Evolutionary conservation across 805 yeast genomes (phyloP).

Genomic region (Sungouiella thailandica): DNA sequence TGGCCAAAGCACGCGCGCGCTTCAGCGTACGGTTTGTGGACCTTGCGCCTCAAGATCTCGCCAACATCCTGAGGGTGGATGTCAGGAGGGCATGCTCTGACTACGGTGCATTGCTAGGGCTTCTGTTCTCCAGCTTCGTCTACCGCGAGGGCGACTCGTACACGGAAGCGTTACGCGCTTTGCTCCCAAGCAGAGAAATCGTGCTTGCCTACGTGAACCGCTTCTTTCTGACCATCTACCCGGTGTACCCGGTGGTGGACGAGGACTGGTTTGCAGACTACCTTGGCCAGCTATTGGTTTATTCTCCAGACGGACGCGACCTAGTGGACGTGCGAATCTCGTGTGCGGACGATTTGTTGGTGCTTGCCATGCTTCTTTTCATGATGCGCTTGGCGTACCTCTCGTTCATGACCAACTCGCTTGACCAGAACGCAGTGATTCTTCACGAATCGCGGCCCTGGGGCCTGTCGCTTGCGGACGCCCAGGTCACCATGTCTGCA

Average conservation of each 20-base stretch:
- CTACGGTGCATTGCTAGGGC: slow-evolving; percentile 12
- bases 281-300: background rate
- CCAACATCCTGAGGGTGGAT: slow-evolving; percentile 2
- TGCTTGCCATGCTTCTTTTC: slow-evolving; percentile 12
- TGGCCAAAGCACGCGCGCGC: slow-evolving; percentile 6
- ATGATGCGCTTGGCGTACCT: slow-evolving; percentile 15
- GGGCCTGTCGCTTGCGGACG: background rate
- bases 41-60: slow-evolving; percentile 6
- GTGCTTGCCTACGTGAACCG: slow-evolving; percentile 9
- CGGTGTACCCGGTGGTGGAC: slow-evolving; percentile 13
- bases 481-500: slow-evolving; percentile 13
- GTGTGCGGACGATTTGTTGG: slow-evolving; percentile 10
- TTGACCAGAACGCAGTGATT: slow-evolving; percentile 7
- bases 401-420: slow-evolving; percentile 12
- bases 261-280: slow-evolving; percentile 6
- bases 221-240: slow-evolving; percentile 14
- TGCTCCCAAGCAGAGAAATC: slow-evolving; percentile 10
- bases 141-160: slow-evolving; percentile 5
- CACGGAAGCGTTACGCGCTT: slow-evolving; percentile 5
- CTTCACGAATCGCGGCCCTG: slow-evolving; percentile 1
- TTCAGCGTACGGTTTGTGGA: slow-evolving; percentile 7
- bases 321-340: slow-evolving; percentile 5
- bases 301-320: slow-evolving; percentile 3
- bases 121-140: slow-evolving; percentile 3
- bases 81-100: slow-evolving; percentile 4